A percentile compares a stretch with the other conserved stretches of the same genome.
Conservation (phyloP, 345 rosid species). For the Melaleuca quinquenervia region DNA sequence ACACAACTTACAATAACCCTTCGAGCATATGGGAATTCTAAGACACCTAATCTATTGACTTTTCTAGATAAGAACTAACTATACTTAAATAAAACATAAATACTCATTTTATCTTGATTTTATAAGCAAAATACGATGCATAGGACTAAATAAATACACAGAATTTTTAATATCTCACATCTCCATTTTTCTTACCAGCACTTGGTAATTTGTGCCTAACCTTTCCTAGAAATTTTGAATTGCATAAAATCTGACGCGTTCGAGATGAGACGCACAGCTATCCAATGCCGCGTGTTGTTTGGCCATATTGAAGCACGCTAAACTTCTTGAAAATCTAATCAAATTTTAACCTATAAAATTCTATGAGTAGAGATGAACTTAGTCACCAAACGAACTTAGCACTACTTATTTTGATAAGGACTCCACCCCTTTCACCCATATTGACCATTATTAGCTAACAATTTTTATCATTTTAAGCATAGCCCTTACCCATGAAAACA, state of each 20-base stretch:
- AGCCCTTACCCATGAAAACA: background rate
- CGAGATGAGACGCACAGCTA: background rate
- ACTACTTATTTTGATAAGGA: too few relatives aligned
- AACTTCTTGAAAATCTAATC: background rate
- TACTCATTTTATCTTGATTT: background rate
- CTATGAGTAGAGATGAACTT: background rate
- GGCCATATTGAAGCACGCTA: background rate
- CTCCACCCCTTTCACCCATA: background rate
- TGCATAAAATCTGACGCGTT: background rate
- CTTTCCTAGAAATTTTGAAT: background rate
- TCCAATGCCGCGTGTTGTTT: background rate
- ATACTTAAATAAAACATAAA: background rate
- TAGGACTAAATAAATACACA: background rate
- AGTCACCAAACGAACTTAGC: too few relatives aligned
- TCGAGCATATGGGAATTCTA: background rate
- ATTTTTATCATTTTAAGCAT: background rate
- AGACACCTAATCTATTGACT: background rate
- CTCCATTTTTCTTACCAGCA: background rate
- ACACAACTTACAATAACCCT: background rate
- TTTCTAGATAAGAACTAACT: background rate
- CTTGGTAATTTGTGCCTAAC: background rate
- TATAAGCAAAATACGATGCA: background rate
- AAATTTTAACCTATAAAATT: background rate
- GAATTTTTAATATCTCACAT: background rate
- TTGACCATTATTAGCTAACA: background rate